Evolutionary conservation across 805 yeast species (phyloP).

Genomic region (Lachancea waltii): DNA sequence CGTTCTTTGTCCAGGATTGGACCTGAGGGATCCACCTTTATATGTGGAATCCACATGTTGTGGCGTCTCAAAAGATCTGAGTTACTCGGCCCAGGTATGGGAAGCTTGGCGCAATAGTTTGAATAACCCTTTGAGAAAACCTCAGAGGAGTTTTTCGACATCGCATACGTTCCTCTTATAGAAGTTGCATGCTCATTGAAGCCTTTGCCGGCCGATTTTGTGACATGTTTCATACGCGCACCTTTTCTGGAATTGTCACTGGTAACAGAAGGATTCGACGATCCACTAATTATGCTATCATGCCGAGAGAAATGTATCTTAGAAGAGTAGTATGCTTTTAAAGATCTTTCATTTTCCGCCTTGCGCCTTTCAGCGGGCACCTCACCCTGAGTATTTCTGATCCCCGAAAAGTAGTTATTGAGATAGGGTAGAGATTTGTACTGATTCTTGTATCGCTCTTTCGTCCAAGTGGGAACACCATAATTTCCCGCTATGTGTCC

Average conservation of each 20-base stretch:
- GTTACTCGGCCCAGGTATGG: conserved; percentile 18
- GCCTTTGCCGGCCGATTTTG: background rate
- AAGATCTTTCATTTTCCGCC: conserved; percentile 5
- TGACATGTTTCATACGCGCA: conserved; percentile 4
- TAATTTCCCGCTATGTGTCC: background rate
- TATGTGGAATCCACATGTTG: conserved; percentile 28
- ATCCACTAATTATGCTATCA: conserved; percentile 7
- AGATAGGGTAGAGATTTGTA: conserved; percentile 1
- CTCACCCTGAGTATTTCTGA: conserved; percentile 4
- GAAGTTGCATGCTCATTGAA: conserved; percentile 4
- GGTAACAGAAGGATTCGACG: background rate
- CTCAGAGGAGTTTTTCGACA: conserved; percentile 3
- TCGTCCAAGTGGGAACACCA: conserved; percentile 1
- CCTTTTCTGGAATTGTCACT: conserved; percentile 3
- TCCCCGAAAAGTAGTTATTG: conserved; percentile 5
- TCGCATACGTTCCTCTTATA: background rate
- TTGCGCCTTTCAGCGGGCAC: conserved; percentile 8
- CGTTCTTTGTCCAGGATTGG: background rate
- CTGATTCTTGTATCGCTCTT: background rate
- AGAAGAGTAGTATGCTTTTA: conserved; percentile 7
- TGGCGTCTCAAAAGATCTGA: conserved; percentile 13
- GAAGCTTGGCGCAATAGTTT: conserved; percentile 21
- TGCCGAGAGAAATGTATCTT: conserved; percentile 4
- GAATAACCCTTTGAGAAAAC: conserved; percentile 14
- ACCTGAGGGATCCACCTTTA: conserved; percentile 9